Evolutionary conservation across 1,284 basidiomycete genomes (phyloP), one percentile per base, ranked within the genome.

Genomic region (Athelia psychrophila): DNA sequence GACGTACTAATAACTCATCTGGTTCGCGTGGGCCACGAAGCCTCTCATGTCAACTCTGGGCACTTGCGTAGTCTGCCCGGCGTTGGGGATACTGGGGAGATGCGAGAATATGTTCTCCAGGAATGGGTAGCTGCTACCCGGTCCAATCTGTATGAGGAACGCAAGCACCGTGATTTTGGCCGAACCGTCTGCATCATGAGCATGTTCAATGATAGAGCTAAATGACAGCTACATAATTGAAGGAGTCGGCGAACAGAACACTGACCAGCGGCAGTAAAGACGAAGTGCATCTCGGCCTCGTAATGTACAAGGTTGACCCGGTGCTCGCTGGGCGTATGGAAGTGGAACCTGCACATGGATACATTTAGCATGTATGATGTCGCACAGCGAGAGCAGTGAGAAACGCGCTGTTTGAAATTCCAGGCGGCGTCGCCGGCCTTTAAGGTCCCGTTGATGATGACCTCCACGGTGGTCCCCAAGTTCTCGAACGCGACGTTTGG

Each of bases 281-380:
- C 38, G 20, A 42, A 42, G 38, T 42, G 38, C 38, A 42, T 42
- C 38, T 42, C 38, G 20, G 38, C 38, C 38, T 42, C 38, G n/a
- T 42, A 42, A 22, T 42, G 38, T 5, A 5, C 16, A 5, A 42
- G n/a, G n/a, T 42, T 16, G 9, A 42, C 16, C 8, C 38, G 38
- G 20, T 42, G 38, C 38, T 42, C 38, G 20, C 38, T 42, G 8
- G 38, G 38, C 8, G 38, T 42, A 16, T 42, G 38, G 38, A 42
- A 42, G 38, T 42, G 38, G 20, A 42, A 42, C n/a, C 38, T 42
- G n/a, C n/a, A 16, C n/a, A 16, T 5, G 6, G 6, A n/a, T 8
- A 42, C 6, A 42, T 42, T 9, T 6, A 22, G 5, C n/a, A 42
- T n/a, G n/a, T n/a, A n/a, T n/a, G n/a, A n/a, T n/a, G n/a, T n/a